Base-by-base conservation (phyloP, 2,329 filamentous ascomycete genomes). In the Colletotrichum lini region DNA sequence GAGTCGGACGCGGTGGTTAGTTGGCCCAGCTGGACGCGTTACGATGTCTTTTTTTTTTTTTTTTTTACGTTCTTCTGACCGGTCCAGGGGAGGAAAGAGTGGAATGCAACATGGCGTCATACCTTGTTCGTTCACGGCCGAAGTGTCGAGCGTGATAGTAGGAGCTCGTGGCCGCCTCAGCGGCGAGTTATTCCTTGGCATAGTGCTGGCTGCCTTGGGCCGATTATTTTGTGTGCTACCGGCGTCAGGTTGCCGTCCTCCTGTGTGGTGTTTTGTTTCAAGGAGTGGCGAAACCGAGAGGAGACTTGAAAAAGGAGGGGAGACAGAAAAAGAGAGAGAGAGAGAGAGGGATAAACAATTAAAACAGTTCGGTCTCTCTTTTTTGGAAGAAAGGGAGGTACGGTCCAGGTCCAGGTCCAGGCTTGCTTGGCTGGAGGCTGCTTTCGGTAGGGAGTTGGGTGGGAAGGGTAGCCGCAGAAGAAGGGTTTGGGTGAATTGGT, bases 91-190 rank as follows among this genome's bases (percentile, higher is more conserved):
- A 50, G 30, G n/a, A n/a, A 13, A 56, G 30, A 21, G 30, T 40
- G 58, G 53, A 71, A 66, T 49, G 50, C 38, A 53, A 45, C 42
- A 66, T 56, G 58, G 47, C 52, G 61, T 67, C 70, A 63, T 73
- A 73, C 72, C 72, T 72, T 73, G 65, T 38, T 73, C 72, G 63
- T 61, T 73, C 21, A 73, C 65, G 40, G 72, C 72, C 26, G 72
- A 73, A 12, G 72, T 73, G 42, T 73, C 72, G 38, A 73, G 70
- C 38, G 70, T 73, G 44, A 73, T 73, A n/a, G 72, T 72, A 60
- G 72, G 72, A 30, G 72, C 71, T 59, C 70, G 62, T n/a, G 72
- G 59, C 35, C 72, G 72, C 45, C 63, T 58, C 38, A 58, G 35
- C 57, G 68, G 68, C 15, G 68, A 71, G 12, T 52, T 59, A 50